Percentiles rank a stretch among this genome's conserved stretches.
Evolutionary conservation across 2,329 filamentous ascomycete species (phyloP).

Genomic region (Aspergillus sojae): DNA sequence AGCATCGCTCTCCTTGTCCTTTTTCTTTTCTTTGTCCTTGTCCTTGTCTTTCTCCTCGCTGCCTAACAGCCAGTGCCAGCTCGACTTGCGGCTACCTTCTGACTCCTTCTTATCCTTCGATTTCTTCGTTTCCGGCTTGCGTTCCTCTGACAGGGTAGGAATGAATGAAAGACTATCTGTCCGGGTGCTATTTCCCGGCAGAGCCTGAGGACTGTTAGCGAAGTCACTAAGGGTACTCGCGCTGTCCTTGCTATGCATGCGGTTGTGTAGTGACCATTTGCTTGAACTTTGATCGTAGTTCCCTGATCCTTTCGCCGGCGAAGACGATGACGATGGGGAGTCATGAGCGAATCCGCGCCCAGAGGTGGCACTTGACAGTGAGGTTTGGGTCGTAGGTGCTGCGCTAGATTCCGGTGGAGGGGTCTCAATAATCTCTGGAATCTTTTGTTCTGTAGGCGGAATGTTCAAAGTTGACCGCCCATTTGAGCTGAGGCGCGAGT

Average conservation of each 20-base stretch:
- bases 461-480: slow-evolving; percentile 58
- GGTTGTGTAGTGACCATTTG: slow-evolving; percentile 34
- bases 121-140: slow-evolving; percentile 70
- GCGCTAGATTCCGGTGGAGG: slow-evolving; percentile 52
- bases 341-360: slow-evolving; percentile 56
- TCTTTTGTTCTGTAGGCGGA: slow-evolving; percentile 49
- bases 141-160: slow-evolving; percentile 73
- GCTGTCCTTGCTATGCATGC: slow-evolving; percentile 41
- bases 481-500: slow-evolving; percentile 59
- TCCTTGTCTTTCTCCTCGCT: slow-evolving; percentile 70
- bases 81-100: slow-evolving; percentile 72
- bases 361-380: slow-evolving; percentile 45
- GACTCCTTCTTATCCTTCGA: slow-evolving; percentile 70
- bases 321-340: slow-evolving; percentile 45
- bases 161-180: slow-evolving; percentile 81
- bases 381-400: slow-evolving; percentile 27
- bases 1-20: slow-evolving; percentile 69
- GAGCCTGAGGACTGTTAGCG: slow-evolving; percentile 64
- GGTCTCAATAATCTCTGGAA: slow-evolving; percentile 66
- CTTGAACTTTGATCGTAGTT: slow-evolving; percentile 31
- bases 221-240: slow-evolving; percentile 65
- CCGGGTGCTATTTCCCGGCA: slow-evolving; percentile 70
- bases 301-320: slow-evolving; percentile 45
- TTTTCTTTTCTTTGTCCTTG: slow-evolving; percentile 57
- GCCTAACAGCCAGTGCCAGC: slow-evolving; percentile 75